Conservation (phyloP, 179 eudicot genomes). For the Silene coronaria region DNA sequence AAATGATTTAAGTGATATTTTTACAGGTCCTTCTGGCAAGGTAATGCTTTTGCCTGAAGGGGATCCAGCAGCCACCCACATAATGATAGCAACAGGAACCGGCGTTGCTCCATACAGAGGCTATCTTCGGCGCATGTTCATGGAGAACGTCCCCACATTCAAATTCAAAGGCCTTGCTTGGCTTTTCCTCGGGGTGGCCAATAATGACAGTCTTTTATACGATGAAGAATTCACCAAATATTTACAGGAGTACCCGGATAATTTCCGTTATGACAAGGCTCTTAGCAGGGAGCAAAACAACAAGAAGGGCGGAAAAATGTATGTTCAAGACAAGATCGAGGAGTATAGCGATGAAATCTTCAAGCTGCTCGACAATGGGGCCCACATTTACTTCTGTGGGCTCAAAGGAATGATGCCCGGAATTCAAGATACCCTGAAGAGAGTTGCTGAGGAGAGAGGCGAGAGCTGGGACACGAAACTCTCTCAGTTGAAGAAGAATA, state of each 20-base stretch:
- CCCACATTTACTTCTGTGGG: slow-evolving; percentile 90
- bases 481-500: slow-evolving; percentile 77
- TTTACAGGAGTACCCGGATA: slow-evolving; percentile 55
- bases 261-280: slow-evolving; percentile 71
- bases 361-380: slow-evolving; percentile 70
- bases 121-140: slow-evolving; percentile 92
- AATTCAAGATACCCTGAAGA: slow-evolving; percentile 74
- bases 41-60: slow-evolving; percentile 90
- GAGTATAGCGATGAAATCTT: slow-evolving; percentile 87
- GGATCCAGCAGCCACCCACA: slow-evolving; percentile 76
- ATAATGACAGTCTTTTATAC: slow-evolving; percentile 74
- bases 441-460: slow-evolving; percentile 81
- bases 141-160: slow-evolving; percentile 74
- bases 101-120: slow-evolving; percentile 94
- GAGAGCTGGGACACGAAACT: slow-evolving; percentile 88
- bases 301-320: slow-evolving; percentile 84
- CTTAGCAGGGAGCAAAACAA: slow-evolving; percentile 88
- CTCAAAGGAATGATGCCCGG: slow-evolving; percentile 98
- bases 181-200: slow-evolving; percentile 95
- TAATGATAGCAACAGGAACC: slow-evolving; percentile 91
- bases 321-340: slow-evolving; percentile 89
- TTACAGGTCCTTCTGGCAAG: slow-evolving; percentile 92
- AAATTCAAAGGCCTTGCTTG: slow-evolving; percentile 82
- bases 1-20: slow-evolving; percentile 4
- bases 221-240: slow-evolving; percentile 76